Evolutionary conservation across 1,284 basidiomycete species (phyloP), one percentile per base, ranked within the genome.

Genomic region (Boletus semigastroideus): DNA sequence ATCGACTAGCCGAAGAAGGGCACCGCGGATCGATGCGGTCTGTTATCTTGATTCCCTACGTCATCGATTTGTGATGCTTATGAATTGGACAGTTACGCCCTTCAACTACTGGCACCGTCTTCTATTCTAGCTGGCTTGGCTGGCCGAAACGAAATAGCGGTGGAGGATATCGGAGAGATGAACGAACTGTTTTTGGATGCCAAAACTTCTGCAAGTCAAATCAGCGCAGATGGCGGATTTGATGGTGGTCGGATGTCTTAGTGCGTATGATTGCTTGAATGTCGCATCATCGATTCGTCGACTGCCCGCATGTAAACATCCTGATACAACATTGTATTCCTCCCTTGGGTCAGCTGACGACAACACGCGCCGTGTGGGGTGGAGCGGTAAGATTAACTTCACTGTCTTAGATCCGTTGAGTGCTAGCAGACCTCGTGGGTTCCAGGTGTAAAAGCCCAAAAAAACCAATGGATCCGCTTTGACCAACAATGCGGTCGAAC

Each of bases 171-270:
- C 46, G 78, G 79, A 20, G 94, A 98, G 77, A 90, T 94, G 85
- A 87, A 87, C 54, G 91, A 94, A 67, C 78, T 99, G 20, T 99
- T 99, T 79, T 76, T 98, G 60, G 95, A 98, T 69, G 94, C 95
- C 8, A 95, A 94, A 67, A 86, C 86, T 0, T 86, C 83, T 55
- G 87, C 87, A 11, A 69, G 71, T 30, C 76, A 81, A 59, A 86
- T 89, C 54, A 62, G 65, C 20, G 54, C 59, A 16, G 76, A 74
- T 41, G 78, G 77, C 4, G 75, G 72, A 17, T 72, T 69, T 57
- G 68, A 72, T 36, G 74, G 74, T 16, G 61, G 67, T 1, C 52
- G 56, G 30, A 55, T 67, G 56, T 65, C 52, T 42, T 67, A 59
- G 62, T 49, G 25, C 3, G 14, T 50, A 22, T 42, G 33, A 37